Conservation (phyloP, 106 monocot species). For the Posidonia australis region DNA sequence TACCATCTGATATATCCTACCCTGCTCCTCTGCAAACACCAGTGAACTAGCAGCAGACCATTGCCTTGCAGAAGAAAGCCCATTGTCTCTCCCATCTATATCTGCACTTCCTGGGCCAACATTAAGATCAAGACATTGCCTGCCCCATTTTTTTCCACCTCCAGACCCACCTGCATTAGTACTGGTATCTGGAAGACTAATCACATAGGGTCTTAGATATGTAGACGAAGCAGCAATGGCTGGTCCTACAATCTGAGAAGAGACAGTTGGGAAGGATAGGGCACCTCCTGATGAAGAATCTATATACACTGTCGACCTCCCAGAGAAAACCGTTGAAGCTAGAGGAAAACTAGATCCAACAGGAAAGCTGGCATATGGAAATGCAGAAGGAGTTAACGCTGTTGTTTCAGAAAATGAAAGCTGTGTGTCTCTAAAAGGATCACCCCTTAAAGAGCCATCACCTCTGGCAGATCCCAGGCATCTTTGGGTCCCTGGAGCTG, state of each 20-base stretch:
- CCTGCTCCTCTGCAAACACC: constrained; percentile 40
- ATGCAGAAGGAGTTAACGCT: constrained; percentile 31
- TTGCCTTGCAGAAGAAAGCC: constrained; percentile 20
- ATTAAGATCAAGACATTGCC: constrained; percentile 66
- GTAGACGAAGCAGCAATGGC: constrained; percentile 22
- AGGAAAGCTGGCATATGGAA: constrained; percentile 37
- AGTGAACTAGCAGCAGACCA: constrained; percentile 24
- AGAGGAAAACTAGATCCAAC: constrained; percentile 34
- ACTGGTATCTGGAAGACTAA: constrained; percentile 35
- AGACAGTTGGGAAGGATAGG: constrained; percentile 31
- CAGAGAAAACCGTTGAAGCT: constrained; percentile 25
- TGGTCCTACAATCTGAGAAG: constrained; percentile 34
- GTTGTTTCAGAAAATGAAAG: constrained; percentile 28
- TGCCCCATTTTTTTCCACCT: constrained; percentile 31
- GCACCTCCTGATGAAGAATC: constrained; percentile 24
- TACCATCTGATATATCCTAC: constrained; percentile 26
- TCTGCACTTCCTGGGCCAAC: constrained; percentile 44
- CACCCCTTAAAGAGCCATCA: constrained; percentile 31
- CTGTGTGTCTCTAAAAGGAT: constrained; percentile 38
- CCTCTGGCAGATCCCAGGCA: constrained; percentile 34
- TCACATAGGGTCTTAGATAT: constrained; percentile 32
- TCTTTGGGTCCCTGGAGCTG: constrained; percentile 47
- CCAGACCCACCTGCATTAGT: constrained; percentile 28
- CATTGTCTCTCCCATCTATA: constrained; percentile 30
- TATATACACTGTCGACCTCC: constrained; percentile 19